Percentiles rank a stretch among this genome's conserved stretches.
These are phyloP conservation scores for Solanum appendiculatum DNA, from an alignment of 257 asterid species.

Conservation along the genomic window DNA sequence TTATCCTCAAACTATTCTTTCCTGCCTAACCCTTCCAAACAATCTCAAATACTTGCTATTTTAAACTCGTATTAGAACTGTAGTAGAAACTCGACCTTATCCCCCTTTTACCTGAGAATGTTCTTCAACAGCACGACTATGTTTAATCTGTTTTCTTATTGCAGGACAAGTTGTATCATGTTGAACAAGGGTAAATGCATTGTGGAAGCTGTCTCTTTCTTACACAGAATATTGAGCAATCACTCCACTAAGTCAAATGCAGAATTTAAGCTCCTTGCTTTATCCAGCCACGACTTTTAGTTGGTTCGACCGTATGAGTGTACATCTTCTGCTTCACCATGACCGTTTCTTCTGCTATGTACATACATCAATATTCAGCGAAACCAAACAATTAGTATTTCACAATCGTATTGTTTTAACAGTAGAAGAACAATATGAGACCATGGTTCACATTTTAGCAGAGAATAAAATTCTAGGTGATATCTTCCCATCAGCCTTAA, in stretches of 20 bases:
- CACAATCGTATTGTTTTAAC: background rate
- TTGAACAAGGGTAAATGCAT: slow-evolving; percentile 62
- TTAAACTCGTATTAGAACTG: background rate
- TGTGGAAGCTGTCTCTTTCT: slow-evolving; percentile 42
- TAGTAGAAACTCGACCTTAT: background rate
- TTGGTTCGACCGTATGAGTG: background rate
- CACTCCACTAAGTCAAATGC: slow-evolving; percentile 23
- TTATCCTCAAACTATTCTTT: background rate
- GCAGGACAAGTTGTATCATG: slow-evolving; percentile 69
- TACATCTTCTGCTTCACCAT: background rate
- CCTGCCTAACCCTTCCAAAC: background rate
- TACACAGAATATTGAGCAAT: slow-evolving; percentile 33
- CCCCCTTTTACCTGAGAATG: background rate
- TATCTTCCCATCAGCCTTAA: background rate
- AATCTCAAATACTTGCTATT: background rate
- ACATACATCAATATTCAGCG: background rate
- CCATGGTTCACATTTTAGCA: background rate
- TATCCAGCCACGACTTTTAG: background rate
- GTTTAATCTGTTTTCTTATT: background rate
- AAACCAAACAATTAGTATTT: background rate
- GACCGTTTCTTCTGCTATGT: background rate
- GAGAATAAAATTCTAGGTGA: background rate
- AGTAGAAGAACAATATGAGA: background rate
- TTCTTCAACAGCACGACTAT: background rate
- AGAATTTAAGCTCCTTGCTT: slow-evolving; percentile 35